Percentiles rank a stretch among this genome's conserved stretches.
Evolutionary conservation across 805 yeast species (phyloP).

Genomic region (Komagataella pastoris): DNA sequence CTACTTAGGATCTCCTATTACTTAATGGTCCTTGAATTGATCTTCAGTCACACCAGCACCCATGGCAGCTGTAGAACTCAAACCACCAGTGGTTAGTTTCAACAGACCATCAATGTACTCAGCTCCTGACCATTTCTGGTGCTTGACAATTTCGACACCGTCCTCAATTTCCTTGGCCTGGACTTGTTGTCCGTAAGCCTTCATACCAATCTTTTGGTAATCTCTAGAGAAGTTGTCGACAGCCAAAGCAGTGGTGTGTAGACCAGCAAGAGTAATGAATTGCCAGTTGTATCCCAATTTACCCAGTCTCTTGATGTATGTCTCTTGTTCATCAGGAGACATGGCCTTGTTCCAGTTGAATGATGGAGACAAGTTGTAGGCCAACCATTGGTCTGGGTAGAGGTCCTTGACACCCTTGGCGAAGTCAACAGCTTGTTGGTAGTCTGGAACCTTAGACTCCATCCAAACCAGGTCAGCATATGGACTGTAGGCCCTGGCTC

Average conservation of each 20-base stretch:
- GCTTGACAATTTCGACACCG: conserved; percentile 92
- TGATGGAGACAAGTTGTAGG: conserved; percentile 93
- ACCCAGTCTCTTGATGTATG: conserved; percentile 78
- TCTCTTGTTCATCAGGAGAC: conserved; percentile 76
- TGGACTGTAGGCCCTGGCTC: conserved; percentile 92
- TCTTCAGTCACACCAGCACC: conserved; percentile 97
- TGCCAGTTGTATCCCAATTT: conserved; percentile 94
- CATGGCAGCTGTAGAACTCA: conserved; percentile 94
- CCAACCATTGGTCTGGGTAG: conserved; percentile 89
- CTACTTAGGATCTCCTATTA: neutral
- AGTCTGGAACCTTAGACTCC: conserved; percentile 95
- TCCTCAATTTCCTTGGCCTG: conserved; percentile 80
- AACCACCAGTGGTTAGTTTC: conserved; percentile 88
- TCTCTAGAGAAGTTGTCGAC: conserved; percentile 73
- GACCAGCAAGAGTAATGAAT: conserved; percentile 92
- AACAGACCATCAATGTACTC: conserved; percentile 87
- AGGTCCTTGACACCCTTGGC: conserved; percentile 78
- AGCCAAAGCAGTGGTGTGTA: conserved; percentile 91
- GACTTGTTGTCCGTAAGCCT: conserved; percentile 81
- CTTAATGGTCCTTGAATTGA: conserved; percentile 47
- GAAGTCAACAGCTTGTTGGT: conserved; percentile 84
- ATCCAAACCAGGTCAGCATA: conserved; percentile 95
- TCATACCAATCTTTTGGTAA: conserved; percentile 79
- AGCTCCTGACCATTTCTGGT: conserved; percentile 98
- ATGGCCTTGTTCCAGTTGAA: conserved; percentile 97